Conservation (phyloP, 2,329 filamentous ascomycete genomes). For the Fusarium heterosporum region DNA sequence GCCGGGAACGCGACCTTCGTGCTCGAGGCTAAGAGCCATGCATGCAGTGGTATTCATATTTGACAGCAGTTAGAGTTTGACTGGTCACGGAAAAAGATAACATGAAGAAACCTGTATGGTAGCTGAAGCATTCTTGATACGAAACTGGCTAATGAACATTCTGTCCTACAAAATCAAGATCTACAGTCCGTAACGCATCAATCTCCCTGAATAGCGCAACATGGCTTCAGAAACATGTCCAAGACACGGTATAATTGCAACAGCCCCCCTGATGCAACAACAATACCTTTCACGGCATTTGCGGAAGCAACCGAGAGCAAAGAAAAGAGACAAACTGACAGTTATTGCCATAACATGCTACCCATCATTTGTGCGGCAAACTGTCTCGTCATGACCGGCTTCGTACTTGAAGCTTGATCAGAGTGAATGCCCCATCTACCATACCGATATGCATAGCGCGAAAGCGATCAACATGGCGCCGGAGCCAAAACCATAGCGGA, state of each 20-base stretch:
- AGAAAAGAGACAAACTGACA: background rate
- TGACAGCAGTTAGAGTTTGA: background rate
- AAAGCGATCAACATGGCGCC: constrained; percentile 38
- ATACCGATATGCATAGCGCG: constrained; percentile 3
- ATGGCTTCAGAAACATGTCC: constrained; percentile 25
- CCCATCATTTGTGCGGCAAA: constrained; percentile 3
- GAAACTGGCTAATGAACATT: background rate
- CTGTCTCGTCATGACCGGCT: constrained; percentile 9
- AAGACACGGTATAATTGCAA: constrained; percentile 18
- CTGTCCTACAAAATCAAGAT: constrained; percentile 6
- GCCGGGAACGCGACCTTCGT: constrained; percentile 36
- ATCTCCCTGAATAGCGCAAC: constrained; percentile 42
- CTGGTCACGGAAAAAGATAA: constrained; percentile 2
- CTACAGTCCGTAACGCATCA: constrained; percentile 15
- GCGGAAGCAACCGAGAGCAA: constrained; percentile 9
- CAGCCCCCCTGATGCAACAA: background rate
- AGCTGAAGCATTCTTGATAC: constrained; percentile 5
- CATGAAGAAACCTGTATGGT: constrained; percentile 4
- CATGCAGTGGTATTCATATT: background rate
- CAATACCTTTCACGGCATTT: background rate
- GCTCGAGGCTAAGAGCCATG: background rate
- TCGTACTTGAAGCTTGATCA: constrained; percentile 18
- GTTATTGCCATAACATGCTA: background rate
- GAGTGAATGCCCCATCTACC: constrained; percentile 16
- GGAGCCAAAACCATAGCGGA: constrained; percentile 30